Percentiles rank a stretch among this genome's conserved stretches.
Conservation (phyloP, 495 filamentous ascomycete genomes). For the Lepidopterella palustris region DNA sequence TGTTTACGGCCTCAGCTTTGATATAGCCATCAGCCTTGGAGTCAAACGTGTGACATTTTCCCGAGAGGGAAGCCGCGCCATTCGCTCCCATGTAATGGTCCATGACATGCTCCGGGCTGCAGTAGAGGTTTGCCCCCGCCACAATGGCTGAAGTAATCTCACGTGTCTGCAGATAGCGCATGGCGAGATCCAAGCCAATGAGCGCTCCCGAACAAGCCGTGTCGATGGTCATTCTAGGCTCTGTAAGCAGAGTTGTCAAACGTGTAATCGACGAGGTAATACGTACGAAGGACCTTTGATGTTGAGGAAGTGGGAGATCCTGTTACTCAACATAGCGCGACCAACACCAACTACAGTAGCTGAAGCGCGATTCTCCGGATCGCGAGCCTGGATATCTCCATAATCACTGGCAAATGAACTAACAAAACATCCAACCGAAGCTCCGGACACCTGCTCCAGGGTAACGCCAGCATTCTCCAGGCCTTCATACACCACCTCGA, state of each 20-base stretch:
- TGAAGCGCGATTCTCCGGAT: slow-evolving; percentile 29
- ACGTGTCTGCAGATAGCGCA: slow-evolving; percentile 13
- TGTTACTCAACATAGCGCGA: slow-evolving; percentile 30
- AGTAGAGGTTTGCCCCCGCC: slow-evolving; percentile 4
- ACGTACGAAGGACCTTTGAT: no score
- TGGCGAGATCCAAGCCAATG: slow-evolving; percentile 27
- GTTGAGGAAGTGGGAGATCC: slow-evolving; percentile 35
- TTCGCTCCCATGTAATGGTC: not conserved
- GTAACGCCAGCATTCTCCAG: slow-evolving; percentile 7
- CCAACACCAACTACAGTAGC: slow-evolving; percentile 24
- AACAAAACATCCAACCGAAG: slow-evolving; percentile 17
- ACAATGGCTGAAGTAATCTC: slow-evolving; percentile 19
- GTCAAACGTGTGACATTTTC: slow-evolving; percentile 9
- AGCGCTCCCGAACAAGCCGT: slow-evolving; percentile 35
- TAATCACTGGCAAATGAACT: slow-evolving; percentile 30
- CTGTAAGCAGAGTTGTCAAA: no score
- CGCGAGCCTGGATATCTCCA: slow-evolving; percentile 28
- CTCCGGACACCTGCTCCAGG: slow-evolving; percentile 11
- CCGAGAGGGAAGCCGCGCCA: not conserved
- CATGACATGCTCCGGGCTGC: slow-evolving; percentile 7
- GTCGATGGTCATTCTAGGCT: slow-evolving; percentile 34
- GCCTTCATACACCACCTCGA: slow-evolving; percentile 8
- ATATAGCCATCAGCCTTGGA: slow-evolving; percentile 38
- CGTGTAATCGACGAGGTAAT: no score
- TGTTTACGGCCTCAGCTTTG: slow-evolving; percentile 16